phyloP scores from a whole-genome alignment of 805 yeast genomes.

The Teunomyces barrocoloradensis region DNA sequence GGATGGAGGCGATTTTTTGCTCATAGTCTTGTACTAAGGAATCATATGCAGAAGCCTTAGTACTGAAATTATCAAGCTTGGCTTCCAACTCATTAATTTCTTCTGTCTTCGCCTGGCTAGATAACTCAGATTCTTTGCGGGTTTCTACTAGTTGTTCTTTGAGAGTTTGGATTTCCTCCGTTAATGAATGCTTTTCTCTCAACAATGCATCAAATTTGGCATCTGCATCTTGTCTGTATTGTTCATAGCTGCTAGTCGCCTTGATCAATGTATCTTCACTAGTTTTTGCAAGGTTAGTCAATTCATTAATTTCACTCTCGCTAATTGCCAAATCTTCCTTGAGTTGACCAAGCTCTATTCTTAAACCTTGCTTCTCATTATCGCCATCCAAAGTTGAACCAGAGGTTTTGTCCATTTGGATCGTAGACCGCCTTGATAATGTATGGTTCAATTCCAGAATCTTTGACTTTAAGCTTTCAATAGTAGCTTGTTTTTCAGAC shows the following conservation, averaged over 20 bases:
- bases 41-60: conserved; percentile 36
- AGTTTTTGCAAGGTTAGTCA: conserved; percentile 59
- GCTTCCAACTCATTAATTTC: conserved; percentile 27
- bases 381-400: conserved; percentile 5
- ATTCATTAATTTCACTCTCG: conserved; percentile 56
- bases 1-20: conserved; percentile 24
- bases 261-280: conserved; percentile 63
- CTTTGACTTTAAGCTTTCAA: conserved; percentile 40
- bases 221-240: conserved; percentile 27
- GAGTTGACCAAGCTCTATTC: conserved; percentile 43
- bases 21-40: conserved; percentile 31
- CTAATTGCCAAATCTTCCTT: conserved; percentile 56
- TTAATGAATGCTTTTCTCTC: conserved; percentile 23
- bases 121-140: conserved; percentile 19
- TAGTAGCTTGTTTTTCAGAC: conserved; percentile 34
- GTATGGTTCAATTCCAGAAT: conserved; percentile 17
- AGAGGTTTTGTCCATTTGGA: not conserved
- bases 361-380: conserved; percentile 7
- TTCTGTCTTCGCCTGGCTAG: conserved; percentile 16
- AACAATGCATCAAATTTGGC: conserved; percentile 17
- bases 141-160: conserved; percentile 4
- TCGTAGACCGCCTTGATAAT: conserved; percentile 6
- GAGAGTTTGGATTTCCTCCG: conserved; percentile 11
- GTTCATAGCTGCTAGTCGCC: conserved; percentile 53
- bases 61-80: conserved; percentile 18